Base-by-base conservation (phyloP, 2,329 filamentous ascomycete genomes). In the Juglanconis oblonga region DNA sequence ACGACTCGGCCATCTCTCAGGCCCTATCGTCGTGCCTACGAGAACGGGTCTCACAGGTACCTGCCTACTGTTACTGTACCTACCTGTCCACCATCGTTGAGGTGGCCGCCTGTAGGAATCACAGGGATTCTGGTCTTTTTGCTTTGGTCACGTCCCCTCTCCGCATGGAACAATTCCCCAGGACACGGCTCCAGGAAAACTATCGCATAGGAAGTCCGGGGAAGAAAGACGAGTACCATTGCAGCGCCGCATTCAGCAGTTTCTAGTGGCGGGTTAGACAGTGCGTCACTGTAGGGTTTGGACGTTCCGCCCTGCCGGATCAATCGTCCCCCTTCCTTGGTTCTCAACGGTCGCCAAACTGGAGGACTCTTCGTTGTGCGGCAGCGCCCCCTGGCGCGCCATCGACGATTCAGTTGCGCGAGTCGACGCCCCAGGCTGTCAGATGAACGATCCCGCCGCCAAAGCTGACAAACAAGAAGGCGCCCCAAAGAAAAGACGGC, bases 271-370 rank as follows among this genome's bases (percentile, higher is more conserved):
- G 47, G 55, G 47, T 45, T 48, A 24, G 24, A 32, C 50, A 45
- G 44, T 60, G 53, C 54, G 49, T 62, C 44, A 47, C 53, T 33
- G 47, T 10, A 48, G 33, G 48, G 35, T 44, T 48, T 57, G 49
- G 53, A 52, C 38, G 31, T 60, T 24, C 57, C 45, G 45, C 54
- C 44, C 40, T 57, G 44, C 48, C 61, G 45, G 13, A 40, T 42
- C 33, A 31, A 52, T 33, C 32, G 33, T n/a, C 42, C 36, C 66
- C 81, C 77, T 24, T 74, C 75, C 62, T 78, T 79, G 8, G 70
- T 77, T n/a, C 68, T 62, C 71, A 74, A 77, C 6, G 69, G 66
- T n/a, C 73, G 52, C 2, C 61, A 62, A 62, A 32, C 61, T 62
- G 57, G 61, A 60, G 61, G 48, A 40, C 42, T 50, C 61, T 53